Evolutionary conservation across 495 filamentous ascomycete genomes (phyloP), one percentile per base, ranked within the genome.

Genomic region (Podospora pseudoanserina): DNA sequence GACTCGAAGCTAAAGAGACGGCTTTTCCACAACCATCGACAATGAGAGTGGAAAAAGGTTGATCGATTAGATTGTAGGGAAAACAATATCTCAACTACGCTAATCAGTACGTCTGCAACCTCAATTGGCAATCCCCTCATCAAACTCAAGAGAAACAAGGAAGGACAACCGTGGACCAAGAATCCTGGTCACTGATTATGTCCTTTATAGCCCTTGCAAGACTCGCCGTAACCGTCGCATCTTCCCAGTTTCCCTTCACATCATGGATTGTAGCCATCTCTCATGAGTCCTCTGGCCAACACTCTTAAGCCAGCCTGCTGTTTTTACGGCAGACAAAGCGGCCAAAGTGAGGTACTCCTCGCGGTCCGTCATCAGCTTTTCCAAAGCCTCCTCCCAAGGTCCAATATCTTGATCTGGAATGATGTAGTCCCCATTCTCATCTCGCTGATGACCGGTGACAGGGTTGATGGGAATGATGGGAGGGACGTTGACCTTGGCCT

Each of bases 201-300:
- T 23, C 1, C 23, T 23, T 23, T 23, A 23, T 1, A 1, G 23
- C 23, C 23, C 23, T 23, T 23, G 23, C 23, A 23, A 23, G 2
- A 23, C 23, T 23, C 23, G 23, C 1, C 23, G 23, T 23, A 23
- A 23, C 23, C 23, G 23, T 23, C 23, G 23, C 23, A 1, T 23
- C 23, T 2, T 23, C 23, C 1, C 23, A 32, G 30, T 32, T 32
- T 7, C 30, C 30, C 30, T 4, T 49, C 39, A 49, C 39, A 49
- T 69, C 75, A 77, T 77, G 0, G 64, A 67, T 0, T 71, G 55
- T 18, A 77, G 64, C 75, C 75, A 77, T 67, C 73, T 73, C 71
- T 76, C 75, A 32, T 75, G 72, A 11, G 69, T 71, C 6, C 60
- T 66, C 6, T 56, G 55, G 32, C 73, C 71, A 13, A 76, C 53